Base-by-base conservation (phyloP, 2,329 filamentous ascomycete species). In the Trichoderma sp. region DNA sequence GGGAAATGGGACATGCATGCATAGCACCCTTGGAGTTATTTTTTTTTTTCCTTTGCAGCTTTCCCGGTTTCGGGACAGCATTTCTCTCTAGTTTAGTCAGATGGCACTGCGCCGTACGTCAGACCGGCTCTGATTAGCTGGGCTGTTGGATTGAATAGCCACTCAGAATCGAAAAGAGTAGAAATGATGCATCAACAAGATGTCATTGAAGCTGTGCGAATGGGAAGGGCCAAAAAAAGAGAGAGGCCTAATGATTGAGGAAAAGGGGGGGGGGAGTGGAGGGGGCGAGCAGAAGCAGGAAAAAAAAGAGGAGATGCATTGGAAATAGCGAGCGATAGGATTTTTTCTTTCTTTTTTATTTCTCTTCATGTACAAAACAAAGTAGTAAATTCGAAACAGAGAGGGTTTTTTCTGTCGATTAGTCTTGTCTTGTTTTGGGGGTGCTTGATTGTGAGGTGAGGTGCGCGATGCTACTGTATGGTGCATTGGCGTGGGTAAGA, bases 1-100 rank as follows among this genome's bases (percentile, higher is more conserved):
- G 64, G 64, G 64, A 61, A 67, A 61, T 60, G 64, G 56, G 56
- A 67, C 64, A 42, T 61, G 64, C 64, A 67, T 67, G 64, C 64
- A 67, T 67, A 60, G 64, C 64, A 67, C 56, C 64, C 48, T 59
- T 53, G 64, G 64, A 67, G 64, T 67, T 67, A 35, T 54, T 54
- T 60, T 53, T 37, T 35, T 48, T 45, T 35, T 42, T 27, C 37
- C 29, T 52, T 53, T 64, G 25, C 37, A 45, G 29, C 61, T 52
- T 52, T 19, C 54, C 64, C 54, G 42, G 54, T 58, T 66, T 66
- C 19, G 63, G 63, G 53, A 57, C 27, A 35, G 61, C 61, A 25
- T 32, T 22, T 13, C 34, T 54, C 15, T 48, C 5, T 64, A 54
- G 48, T 19, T 19, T 19, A 56, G 61, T 64, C 61, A 64, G 39